Evolutionary conservation across 2,329 filamentous ascomycete species (phyloP), one percentile per base, ranked within the genome.

Genomic region (Sarocladium oryzae): DNA sequence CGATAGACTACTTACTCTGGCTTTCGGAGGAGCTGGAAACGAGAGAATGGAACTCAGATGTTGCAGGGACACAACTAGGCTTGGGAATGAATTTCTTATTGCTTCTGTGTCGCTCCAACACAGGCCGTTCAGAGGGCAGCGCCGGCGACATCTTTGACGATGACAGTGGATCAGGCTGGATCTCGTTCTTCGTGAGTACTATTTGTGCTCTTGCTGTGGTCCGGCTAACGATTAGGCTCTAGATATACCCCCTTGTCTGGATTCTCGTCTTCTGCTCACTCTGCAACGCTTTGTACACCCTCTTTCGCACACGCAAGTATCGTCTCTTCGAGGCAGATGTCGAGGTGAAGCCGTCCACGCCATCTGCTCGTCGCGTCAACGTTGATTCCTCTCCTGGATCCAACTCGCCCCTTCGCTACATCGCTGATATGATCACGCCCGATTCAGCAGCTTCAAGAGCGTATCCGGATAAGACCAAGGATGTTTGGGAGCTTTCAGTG

Each of bases 141-240:
- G 90, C 95, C 72, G 88, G 95, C 30, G 90, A 96, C 72, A 86
- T 97, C 16, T 96, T 99, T 72, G 82, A 83, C 41, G 88, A 93
- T 56, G 77, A 78, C 52, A 70, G 69, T 13, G 74, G 78, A n/a
- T 76, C 72, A 13, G 78, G 86, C 38, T 90, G 87, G 84, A 66
- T 87, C 48, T 76, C 69, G 9, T 73, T 74, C 50, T 57, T 79
- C 57, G 78, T 81, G 65, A 68, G 76, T 71, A 35, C 7, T 20
- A 37, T 52, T 20, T 38, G 51, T 49, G 21, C 5, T 30, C 30
- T 9, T 38, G 30, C 26, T 16, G 20, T 4, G 15, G 21, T 33
- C 30, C 32, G 24, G 20, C 51, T 52, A 13, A 53, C 30, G 5
- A 23, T 13, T 8, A 10, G 16, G 23, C 16, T n/a, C 50, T 57